These are phyloP conservation scores for Narthecium ossifragum DNA, from an alignment of 106 monocot genomes.

Conservation along the genomic window DNA sequence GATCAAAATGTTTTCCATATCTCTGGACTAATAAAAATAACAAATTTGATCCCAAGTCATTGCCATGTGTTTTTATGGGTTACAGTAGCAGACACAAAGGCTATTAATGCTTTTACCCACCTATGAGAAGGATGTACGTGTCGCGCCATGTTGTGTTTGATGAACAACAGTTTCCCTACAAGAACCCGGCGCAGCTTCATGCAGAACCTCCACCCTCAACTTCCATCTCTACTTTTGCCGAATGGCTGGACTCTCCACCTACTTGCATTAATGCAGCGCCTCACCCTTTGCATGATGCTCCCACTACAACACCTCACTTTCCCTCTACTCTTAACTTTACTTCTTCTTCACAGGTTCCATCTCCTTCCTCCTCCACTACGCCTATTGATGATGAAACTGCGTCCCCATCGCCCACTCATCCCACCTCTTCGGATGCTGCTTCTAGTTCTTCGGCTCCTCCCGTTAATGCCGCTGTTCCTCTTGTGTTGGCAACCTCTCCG, in stretches of 20 bases:
- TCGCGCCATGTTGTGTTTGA: conserved; percentile 1
- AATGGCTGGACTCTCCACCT: neutral
- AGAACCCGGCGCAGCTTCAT: no score
- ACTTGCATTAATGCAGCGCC: neutral
- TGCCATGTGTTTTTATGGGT: neutral
- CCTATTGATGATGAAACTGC: neutral
- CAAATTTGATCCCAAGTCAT: neutral
- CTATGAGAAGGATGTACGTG: neutral
- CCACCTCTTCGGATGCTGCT: neutral
- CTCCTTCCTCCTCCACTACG: neutral
- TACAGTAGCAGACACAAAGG: conserved; percentile 1
- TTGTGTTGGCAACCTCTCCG: neutral
- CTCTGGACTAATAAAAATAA: neutral
- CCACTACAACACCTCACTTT: neutral
- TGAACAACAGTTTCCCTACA: neutral
- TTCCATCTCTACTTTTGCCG: neutral
- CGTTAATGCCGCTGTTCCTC: neutral
- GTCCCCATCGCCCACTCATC: neutral
- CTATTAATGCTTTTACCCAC: neutral
- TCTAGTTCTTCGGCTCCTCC: neutral
- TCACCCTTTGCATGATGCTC: neutral
- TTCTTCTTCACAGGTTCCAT: no score
- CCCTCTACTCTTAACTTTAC: neutral
- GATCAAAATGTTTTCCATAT: neutral
- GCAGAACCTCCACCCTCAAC: neutral